phyloP scores from a whole-genome alignment of 2,329 filamentous ascomycete genomes.

The Aschersonia sp. region DNA sequence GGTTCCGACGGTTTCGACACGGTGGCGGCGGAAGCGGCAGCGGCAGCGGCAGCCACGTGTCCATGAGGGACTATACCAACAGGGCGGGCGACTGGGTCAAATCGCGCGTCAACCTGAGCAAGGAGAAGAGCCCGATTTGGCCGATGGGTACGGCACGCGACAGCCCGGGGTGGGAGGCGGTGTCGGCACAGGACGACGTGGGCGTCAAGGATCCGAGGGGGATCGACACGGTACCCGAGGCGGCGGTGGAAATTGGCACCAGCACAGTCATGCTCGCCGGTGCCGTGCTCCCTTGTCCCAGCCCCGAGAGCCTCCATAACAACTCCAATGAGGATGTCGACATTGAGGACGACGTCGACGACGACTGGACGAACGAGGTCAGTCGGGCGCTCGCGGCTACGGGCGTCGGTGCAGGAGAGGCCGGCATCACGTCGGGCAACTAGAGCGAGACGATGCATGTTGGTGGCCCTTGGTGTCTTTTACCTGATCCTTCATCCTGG shows the following conservation, averaged over 20 bases:
- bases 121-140: slow-evolving; percentile 4
- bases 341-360: background rate
- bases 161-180: too few relatives aligned
- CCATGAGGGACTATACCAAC: slow-evolving; percentile 11
- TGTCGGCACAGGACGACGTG: background rate
- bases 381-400: background rate
- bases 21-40: background rate
- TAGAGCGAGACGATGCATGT: too few relatives aligned
- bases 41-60: slow-evolving; percentile 3
- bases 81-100: slow-evolving; percentile 14
- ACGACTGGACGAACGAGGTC: background rate
- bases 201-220: slow-evolving; percentile 1
- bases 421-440: too few relatives aligned
- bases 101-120: slow-evolving; percentile 8
- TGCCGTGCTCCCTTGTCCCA: background rate
- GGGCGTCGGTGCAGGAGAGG: background rate
- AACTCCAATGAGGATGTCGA: background rate
- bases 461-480: too few relatives aligned
- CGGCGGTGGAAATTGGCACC: slow-evolving; percentile 3
- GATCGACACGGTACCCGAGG: slow-evolving; percentile 2
- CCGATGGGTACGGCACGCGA: background rate
- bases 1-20: slow-evolving; percentile 3
- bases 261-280: background rate
- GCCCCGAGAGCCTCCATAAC: background rate
- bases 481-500: too few relatives aligned